A percentile compares a stretch with the other conserved stretches of the same genome.
These are phyloP conservation scores for Talaromyces funiculosus DNA, from an alignment of 2,329 filamentous ascomycete genomes.

Conservation along the genomic window DNA sequence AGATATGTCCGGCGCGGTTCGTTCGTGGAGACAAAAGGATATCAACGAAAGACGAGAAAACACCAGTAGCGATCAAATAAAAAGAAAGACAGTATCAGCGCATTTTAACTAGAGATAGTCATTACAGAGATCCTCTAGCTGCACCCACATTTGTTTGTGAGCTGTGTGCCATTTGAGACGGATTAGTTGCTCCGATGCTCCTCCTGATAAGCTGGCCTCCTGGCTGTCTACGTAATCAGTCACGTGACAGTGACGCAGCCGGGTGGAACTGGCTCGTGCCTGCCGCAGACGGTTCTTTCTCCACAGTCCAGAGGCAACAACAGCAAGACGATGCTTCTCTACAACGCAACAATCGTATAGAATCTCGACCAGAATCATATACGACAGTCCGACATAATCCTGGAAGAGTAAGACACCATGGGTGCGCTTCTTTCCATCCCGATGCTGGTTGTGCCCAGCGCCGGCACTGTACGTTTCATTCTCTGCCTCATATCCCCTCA, in stretches of 20 bases:
- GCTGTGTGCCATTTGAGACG: neutral
- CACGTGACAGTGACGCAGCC: constrained; percentile 12
- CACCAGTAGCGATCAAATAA: neutral
- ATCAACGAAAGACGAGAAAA: constrained; percentile 1
- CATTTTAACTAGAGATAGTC: neutral
- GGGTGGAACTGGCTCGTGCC: neutral
- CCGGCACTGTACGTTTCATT: constrained; percentile 65
- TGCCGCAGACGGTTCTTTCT: neutral
- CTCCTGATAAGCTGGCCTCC: neutral
- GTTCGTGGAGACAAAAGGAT: neutral
- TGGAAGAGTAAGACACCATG: constrained; percentile 51
- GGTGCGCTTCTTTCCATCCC: constrained; percentile 87
- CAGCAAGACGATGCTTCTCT: neutral
- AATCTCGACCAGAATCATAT: neutral
- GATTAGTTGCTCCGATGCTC: constrained; percentile 9
- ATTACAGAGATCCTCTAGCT: neutral
- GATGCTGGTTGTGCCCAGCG: constrained; percentile 78
- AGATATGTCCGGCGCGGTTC: neutral
- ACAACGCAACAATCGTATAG: neutral
- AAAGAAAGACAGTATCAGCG: neutral
- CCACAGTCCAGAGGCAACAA: neutral
- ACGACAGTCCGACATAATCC: neutral
- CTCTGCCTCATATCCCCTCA: neutral
- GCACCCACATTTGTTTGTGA: constrained; percentile 1
- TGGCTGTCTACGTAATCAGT: constrained; percentile 3